A percentile compares a stretch with the other conserved stretches of the same genome.
phyloP scores from a whole-genome alignment of 768 basidiomycete genomes.

The Mycena kentingensis region DNA sequence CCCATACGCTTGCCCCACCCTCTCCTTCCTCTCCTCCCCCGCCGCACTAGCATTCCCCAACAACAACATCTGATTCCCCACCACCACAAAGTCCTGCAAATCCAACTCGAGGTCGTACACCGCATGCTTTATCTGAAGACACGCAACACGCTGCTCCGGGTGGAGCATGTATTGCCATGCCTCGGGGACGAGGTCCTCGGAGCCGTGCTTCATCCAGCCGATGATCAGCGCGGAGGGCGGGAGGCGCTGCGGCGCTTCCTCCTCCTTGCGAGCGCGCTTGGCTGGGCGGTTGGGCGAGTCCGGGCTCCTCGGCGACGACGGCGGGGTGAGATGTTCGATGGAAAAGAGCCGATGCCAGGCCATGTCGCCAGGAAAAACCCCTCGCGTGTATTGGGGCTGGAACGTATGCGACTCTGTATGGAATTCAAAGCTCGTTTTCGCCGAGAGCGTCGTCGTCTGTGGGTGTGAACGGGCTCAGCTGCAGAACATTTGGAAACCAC shows the following conservation, averaged over 20 bases:
- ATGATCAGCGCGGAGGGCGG: conserved; percentile 25
- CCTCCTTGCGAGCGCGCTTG: not conserved
- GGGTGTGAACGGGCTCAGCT: not conserved
- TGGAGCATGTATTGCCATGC: conserved; percentile 26
- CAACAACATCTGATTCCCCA: conserved; percentile 21
- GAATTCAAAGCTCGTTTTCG: conserved; percentile 21
- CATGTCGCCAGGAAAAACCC: conserved; percentile 23
- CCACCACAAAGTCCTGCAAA: conserved; percentile 22
- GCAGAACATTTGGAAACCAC: not conserved
- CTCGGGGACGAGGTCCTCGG: conserved; percentile 20
- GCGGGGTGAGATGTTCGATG: not conserved
- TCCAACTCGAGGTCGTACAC: conserved; percentile 26
- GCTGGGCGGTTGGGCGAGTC: not conserved
- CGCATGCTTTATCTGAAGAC: conserved; percentile 22
- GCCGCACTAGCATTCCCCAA: too few relatives aligned
- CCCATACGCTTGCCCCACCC: conserved; percentile 10
- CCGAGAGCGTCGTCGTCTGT: conserved; percentile 13
- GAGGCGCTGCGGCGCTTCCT: not conserved
- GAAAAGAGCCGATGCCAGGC: conserved; percentile 22
- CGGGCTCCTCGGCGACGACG: not conserved
- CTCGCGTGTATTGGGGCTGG: conserved; percentile 18
- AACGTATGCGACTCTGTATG: conserved; percentile 26
- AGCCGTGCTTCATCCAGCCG: conserved; percentile 20
- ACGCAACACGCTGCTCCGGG: conserved; percentile 25
- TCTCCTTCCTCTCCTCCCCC: conserved; percentile 18